Base-by-base conservation (phyloP, 2,329 filamentous ascomycete species). In the Paecilomyces niveus region DNA sequence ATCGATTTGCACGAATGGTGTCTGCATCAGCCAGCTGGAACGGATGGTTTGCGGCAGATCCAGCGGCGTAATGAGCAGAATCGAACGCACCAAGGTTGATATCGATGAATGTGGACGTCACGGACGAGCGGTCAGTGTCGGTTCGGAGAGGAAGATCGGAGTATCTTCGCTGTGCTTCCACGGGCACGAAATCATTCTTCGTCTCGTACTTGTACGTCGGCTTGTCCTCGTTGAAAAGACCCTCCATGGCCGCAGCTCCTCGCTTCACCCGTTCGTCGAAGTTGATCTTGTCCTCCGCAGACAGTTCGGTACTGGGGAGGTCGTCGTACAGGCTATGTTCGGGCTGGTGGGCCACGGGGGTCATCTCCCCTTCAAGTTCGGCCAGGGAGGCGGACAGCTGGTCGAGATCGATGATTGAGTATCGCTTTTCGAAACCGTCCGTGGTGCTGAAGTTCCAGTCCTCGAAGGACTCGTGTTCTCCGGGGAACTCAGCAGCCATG, bases 381-480 rank as follows among this genome's bases (percentile, higher is more conserved):
- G 76, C 74, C 54, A 81, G 71, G 1, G 78, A 79, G 55, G 80
- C 78, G 13, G 72, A 71, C 39, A 81, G 70, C 59, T 79, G 72
- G 61, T 79, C 73, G 8, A 78, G 62, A 60, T 77, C 72, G 53
- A 80, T 74, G 50, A 79, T 73, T 2, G 79, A 80, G 54, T 80
- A 78, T 33, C 78, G 68, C 58, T 77, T 74, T 61, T 86, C 82
- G 62, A 86, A 86, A 13, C 82, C 80, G 62, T 83, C 82, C 2
- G 83, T 85, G 4, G 83, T 85, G 64, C 83, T 86, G 67, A 87
- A 87, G 58, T 85, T 86, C 85, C 85, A 87, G 61, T 85, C 83
- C 49, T 83, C 81, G 3, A 76, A 68, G 6, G 73, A 67, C 3
- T 79, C 74, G 26, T 76, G 73, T 11, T 67, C 64, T 35, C 75